Evolutionary conservation across 306 rosid species (phyloP), one percentile per base, ranked within the genome.

Genomic region (Vachellia collinsii): DNA sequence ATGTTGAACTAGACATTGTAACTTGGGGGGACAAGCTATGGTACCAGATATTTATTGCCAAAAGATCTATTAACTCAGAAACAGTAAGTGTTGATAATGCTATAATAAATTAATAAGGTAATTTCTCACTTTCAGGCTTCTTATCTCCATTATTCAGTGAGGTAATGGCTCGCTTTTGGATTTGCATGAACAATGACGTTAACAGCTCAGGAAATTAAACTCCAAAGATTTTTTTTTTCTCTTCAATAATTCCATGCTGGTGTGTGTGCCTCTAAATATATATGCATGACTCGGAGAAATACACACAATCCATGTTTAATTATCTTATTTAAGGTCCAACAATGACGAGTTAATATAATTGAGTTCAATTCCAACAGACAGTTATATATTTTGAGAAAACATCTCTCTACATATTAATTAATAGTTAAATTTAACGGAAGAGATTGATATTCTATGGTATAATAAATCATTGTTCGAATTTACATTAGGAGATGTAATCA

Each of bases 161-260:
- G 85, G 77, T 70, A 61, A 47, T 25, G 22, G 61, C 58, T 82
- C 77, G 71, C 85, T 68, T 72, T 66, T 44, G 63, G 53, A 76
- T 36, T 75, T 81, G 61, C 65, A 69, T 76, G 72, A 46, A 29
- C 71, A 25, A 34, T 6, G 41, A 22, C 47, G 11, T 46, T 43
- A 42, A 37, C 80, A 81, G 50, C 76, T 29, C 75, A 13, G 42
- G 58, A 74, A 74, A 29, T 29, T 29, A 2, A 29, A 53, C 5
- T 41, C n/a, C 19, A 11, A 72, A 64, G 56, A 29, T 29, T 29
- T 29, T 29, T 29, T 0, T 29, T 29, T 29, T 29, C n/a, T n/a
- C n/a, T n/a, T n/a, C n/a, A 29, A 29, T 29, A 29, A 29, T 29
- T 29, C 34, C 34, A 29, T 29, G 34, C 34, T 29, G 34, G 34